Evolutionary conservation across 768 basidiomycete species (phyloP).

Genomic region (Leccinum pellstonianum): DNA sequence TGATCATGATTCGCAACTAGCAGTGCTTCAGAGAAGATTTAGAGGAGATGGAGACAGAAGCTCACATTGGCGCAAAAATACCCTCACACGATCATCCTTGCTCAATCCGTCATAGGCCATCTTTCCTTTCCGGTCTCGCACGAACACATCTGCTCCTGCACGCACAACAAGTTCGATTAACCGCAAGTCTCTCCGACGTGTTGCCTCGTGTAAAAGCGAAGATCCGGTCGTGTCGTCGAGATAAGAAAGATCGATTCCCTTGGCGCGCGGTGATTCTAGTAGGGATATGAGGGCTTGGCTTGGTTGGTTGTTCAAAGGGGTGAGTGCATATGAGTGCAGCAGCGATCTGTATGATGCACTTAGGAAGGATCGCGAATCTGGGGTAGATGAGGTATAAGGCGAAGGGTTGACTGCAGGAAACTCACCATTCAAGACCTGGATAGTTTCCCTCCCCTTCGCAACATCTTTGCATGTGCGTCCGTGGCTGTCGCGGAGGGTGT

Average conservation of each 20-base stretch:
- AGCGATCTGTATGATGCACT: conserved; percentile 74
- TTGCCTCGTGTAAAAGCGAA: conserved; percentile 85
- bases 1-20: conserved; percentile 80
- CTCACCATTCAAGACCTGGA: conserved; percentile 68
- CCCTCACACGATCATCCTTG: conserved; percentile 78
- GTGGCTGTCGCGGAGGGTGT: conserved; percentile 64
- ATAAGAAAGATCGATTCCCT: conserved; percentile 73
- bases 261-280: conserved; percentile 65
- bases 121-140: conserved; percentile 73
- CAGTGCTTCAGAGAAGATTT: conserved; percentile 1
- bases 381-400: conserved; percentile 6
- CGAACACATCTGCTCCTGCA: conserved; percentile 87
- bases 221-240: conserved; percentile 77
- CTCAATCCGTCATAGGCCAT: conserved; percentile 65
- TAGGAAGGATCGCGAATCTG: conserved; percentile 76
- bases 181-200: conserved; percentile 72
- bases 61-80: conserved; percentile 83
- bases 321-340: conserved; percentile 71
- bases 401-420: not conserved
- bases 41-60: conserved; percentile 11
- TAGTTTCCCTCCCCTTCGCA: conserved; percentile 64
- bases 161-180: conserved; percentile 82
- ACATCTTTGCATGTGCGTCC: conserved; percentile 72
- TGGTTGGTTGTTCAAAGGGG: conserved; percentile 44
- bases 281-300: conserved; percentile 50